Evolutionary conservation across 2,329 filamentous ascomycete species (phyloP).

Genomic region (Arachnomyces sp.): DNA sequence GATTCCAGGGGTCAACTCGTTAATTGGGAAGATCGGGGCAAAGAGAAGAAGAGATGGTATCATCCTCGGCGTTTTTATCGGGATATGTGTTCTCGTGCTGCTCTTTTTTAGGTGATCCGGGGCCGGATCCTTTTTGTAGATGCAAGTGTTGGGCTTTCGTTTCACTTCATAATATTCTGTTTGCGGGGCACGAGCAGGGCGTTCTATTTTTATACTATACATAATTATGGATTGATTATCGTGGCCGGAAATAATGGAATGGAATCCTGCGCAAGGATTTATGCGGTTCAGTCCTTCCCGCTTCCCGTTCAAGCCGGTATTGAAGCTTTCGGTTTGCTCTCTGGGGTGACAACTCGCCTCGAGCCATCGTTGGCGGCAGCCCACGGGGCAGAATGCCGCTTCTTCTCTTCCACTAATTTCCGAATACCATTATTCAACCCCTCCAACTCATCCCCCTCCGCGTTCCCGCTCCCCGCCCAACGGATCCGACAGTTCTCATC

Average conservation of each 20-base stretch:
- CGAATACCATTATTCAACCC: conserved; percentile 34
- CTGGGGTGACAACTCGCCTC: too few species aligned
- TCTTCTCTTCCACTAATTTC: conserved; percentile 36
- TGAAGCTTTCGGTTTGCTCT: too few species aligned
- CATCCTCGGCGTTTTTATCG: conserved; percentile 85
- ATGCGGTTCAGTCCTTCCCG: too few species aligned
- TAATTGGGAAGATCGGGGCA: conserved; percentile 86
- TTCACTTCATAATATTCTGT: conserved; percentile 7
- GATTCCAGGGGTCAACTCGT: conserved; percentile 82
- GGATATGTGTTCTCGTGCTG: conserved; percentile 80
- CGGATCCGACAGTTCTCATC: conserved; percentile 82
- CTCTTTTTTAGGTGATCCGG: conserved; percentile 61
- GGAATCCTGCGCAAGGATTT: too few species aligned
- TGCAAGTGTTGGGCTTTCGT: conserved; percentile 11
- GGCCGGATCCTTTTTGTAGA: neutral
- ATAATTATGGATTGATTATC: neutral
- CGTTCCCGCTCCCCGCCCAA: conserved; percentile 71
- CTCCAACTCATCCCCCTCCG: conserved; percentile 33
- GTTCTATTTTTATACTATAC: conserved; percentile 10
- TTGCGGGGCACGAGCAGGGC: conserved; percentile 5
- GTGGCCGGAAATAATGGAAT: too few species aligned
- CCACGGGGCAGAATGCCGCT: neutral
- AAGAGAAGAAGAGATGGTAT: conserved; percentile 93
- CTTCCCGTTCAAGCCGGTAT: too few species aligned
- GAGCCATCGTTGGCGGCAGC: too few species aligned